phyloP scores from a whole-genome alignment of 2,329 filamentous ascomycete species.

The Phaeoacremonium minimum region DNA sequence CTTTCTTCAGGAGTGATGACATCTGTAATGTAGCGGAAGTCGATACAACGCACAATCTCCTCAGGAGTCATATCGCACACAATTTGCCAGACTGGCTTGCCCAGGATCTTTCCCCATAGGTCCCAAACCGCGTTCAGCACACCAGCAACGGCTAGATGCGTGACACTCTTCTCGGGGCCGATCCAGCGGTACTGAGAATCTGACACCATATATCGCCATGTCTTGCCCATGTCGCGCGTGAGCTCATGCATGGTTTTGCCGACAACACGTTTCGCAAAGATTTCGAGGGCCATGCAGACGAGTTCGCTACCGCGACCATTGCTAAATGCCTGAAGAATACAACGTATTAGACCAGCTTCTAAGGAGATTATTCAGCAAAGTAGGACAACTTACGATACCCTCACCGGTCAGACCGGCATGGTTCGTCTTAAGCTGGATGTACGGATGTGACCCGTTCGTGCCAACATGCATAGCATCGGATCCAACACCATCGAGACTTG shows the following conservation, averaged over 20 bases:
- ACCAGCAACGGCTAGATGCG: constrained; percentile 63
- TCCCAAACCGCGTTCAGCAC: constrained; percentile 70
- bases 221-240: constrained; percentile 56
- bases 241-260: constrained; percentile 6
- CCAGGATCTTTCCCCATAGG: constrained; percentile 62
- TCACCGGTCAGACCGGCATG: constrained; percentile 8
- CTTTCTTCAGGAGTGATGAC: constrained; percentile 65
- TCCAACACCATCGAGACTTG: constrained; percentile 12
- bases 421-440: constrained; percentile 10
- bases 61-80: constrained; percentile 66
- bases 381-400: constrained; percentile 8
- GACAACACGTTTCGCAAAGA: constrained; percentile 5
- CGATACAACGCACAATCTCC: constrained; percentile 63
- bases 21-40: constrained; percentile 69
- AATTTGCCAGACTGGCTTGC: constrained; percentile 66
- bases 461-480: constrained; percentile 15
- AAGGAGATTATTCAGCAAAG: too few species aligned
- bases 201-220: constrained; percentile 65
- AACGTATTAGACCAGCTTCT: too few species aligned
- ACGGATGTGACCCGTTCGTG: constrained; percentile 12
- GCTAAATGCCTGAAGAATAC: constrained; percentile 6
- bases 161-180: constrained; percentile 67
- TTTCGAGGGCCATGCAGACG: constrained; percentile 5
- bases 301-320: constrained; percentile 6
- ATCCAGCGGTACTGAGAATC: constrained; percentile 69